These are phyloP conservation scores for Cladosporium sp. DNA, from an alignment of 2,329 filamentous ascomycete genomes.

Conservation along the genomic window DNA sequence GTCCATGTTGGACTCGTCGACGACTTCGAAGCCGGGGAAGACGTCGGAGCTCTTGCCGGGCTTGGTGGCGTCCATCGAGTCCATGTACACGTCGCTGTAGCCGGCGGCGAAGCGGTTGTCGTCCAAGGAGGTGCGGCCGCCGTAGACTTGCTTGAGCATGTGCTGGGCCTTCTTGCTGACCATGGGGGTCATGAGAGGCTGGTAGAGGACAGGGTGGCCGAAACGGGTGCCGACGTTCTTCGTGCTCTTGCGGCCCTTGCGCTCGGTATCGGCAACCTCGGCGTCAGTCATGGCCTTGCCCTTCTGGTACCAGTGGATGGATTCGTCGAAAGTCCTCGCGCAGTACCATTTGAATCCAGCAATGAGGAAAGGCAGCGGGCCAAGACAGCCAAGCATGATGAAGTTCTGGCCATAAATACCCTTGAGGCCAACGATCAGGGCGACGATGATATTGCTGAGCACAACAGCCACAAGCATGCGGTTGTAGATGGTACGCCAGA, in stretches of 20 bases:
- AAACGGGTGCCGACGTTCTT: constrained; percentile 70
- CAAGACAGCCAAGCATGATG: constrained; percentile 61
- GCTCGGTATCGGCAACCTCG: constrained; percentile 31
- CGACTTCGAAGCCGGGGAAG: constrained; percentile 67
- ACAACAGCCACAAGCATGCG: constrained; percentile 81
- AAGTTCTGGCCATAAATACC: constrained; percentile 35
- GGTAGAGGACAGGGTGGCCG: constrained; percentile 86
- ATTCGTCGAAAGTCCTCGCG: constrained; percentile 67
- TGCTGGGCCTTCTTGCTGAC: constrained; percentile 88
- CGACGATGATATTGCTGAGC: constrained; percentile 73
- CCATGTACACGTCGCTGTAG: constrained; percentile 81
- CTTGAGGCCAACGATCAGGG: constrained; percentile 65
- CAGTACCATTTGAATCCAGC: constrained; percentile 86
- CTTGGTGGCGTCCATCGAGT: constrained; percentile 64
- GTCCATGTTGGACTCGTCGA: constrained; percentile 80
- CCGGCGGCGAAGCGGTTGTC: constrained; percentile 61
- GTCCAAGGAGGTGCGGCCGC: constrained; percentile 64
- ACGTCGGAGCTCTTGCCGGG: constrained; percentile 53
- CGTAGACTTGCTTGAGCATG: constrained; percentile 79
- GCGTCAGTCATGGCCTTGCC: constrained; percentile 50
- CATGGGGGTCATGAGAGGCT: constrained; percentile 89
- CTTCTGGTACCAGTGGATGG: constrained; percentile 76
- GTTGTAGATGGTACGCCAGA: constrained; percentile 90
- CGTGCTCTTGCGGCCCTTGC: constrained; percentile 51
- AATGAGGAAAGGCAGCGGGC: constrained; percentile 72